Evolutionary conservation across 768 basidiomycete species (phyloP).

Genomic region (Suillus weaverae): DNA sequence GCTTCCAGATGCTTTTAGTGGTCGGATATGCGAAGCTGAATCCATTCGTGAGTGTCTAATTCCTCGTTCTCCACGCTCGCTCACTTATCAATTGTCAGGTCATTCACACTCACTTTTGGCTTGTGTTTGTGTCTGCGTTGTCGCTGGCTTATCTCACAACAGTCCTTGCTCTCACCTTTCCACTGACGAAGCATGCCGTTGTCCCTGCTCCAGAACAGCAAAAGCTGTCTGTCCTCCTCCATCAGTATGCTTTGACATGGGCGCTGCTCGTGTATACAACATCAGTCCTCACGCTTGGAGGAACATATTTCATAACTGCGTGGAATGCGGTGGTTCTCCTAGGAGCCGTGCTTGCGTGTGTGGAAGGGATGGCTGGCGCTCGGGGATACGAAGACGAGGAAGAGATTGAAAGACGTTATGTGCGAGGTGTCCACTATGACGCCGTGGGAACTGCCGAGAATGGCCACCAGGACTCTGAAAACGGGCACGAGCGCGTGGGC

Average conservation of each 20-base stretch:
- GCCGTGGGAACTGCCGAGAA: slow-evolving; percentile 24
- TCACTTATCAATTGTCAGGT: slow-evolving; percentile 40
- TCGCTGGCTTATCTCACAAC: slow-evolving; percentile 51
- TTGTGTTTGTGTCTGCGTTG: slow-evolving; percentile 50
- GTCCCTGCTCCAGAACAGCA: slow-evolving; percentile 39
- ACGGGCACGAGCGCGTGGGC: slow-evolving; percentile 18
- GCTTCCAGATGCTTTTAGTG: slow-evolving; percentile 48
- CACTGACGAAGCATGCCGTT: slow-evolving; percentile 24
- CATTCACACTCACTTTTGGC: slow-evolving; percentile 55
- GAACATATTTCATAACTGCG: slow-evolving; percentile 55
- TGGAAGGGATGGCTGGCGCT: slow-evolving; percentile 35
- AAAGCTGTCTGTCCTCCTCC: slow-evolving; percentile 51
- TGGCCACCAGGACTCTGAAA: slow-evolving; percentile 1
- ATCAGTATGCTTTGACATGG: slow-evolving; percentile 61
- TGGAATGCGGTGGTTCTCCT: slow-evolving; percentile 52
- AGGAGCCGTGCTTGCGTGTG: slow-evolving; percentile 38
- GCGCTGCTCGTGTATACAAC: slow-evolving; percentile 54
- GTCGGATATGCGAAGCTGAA: slow-evolving; percentile 55
- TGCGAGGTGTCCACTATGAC: slow-evolving; percentile 26
- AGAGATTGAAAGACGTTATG: slow-evolving; percentile 10
- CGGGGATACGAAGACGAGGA: slow-evolving; percentile 14
- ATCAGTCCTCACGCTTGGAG: slow-evolving; percentile 44
- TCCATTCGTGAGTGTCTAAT: slow-evolving; percentile 51
- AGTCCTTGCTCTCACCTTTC: slow-evolving; percentile 42
- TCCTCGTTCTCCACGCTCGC: not conserved